Evolutionary conservation across 1,139 yeast species (phyloP), one percentile per base, ranked within the genome.

Genomic region (Yarrowia galli): DNA sequence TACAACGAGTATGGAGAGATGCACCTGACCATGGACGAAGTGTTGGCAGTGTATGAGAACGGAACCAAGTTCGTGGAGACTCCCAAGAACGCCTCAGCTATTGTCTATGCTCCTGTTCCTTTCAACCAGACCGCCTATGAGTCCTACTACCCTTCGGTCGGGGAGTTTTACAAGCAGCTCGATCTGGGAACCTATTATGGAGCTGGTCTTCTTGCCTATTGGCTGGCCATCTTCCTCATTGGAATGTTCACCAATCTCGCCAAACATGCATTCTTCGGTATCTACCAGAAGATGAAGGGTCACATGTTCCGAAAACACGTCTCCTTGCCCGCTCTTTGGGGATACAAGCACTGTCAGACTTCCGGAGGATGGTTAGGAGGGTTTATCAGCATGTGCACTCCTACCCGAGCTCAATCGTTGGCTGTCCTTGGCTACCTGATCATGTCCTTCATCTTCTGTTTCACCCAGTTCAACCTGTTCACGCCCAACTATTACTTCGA

Each of bases 251-350:
- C 58, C 20, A 65, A 72, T 40, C 42, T 70, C 13, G 25, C 65
- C 16, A 67, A 70, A 74, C 3, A 68, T 79, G 40, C 77, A 79
- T 72, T 78, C 48, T 69, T 73, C 2, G 78, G 78, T 43, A 81
- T 81, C 15, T 69, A 70, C 0, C 49, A 46, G 54, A 60, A 60
- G 23, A 20, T 60, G 22, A 60, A 45, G 36, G 65, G 65, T 8
- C 53, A 46, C 15, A 20, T 43, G 16, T 60, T 60, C 65, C 42
- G 65, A 35, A 45, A 46, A 16, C 65, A 60, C 20, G 54, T 60
- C 7, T 73, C 84, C 0, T 71, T 86, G 56, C 88, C 89, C 1
- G 86, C 89, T 0, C 74, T 83, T 16, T 79, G 80, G 66, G 75
- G 76, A 4, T 76, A 76, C 65, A 77, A 77, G n/a, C 89, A 85